These are phyloP conservation scores for Corylus heterophylla DNA, from an alignment of 306 rosid genomes.

Conservation along the genomic window DNA sequence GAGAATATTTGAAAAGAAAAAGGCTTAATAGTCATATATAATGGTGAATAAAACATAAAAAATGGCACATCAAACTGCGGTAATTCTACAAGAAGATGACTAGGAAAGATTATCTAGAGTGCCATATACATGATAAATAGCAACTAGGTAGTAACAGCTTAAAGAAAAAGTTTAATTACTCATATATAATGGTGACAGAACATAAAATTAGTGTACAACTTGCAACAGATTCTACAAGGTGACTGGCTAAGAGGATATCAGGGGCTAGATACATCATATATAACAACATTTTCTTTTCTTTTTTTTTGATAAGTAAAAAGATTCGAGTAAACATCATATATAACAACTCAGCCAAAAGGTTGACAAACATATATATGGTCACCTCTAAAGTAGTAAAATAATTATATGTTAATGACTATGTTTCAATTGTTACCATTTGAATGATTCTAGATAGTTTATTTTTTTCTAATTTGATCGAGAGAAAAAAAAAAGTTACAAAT, in stretches of 20 bases:
- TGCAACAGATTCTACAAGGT: not conserved
- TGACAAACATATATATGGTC: not conserved
- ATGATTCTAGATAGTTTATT: not conserved
- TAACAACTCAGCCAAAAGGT: not conserved
- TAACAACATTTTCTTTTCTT: not conserved
- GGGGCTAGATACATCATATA: not conserved
- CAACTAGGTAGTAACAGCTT: not conserved
- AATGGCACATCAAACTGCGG: not conserved
- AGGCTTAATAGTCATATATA: conserved; percentile 14
- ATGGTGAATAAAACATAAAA: not conserved
- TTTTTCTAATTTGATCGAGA: not conserved
- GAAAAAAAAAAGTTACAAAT: not conserved
- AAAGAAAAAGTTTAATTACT: not conserved
- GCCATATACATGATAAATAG: not conserved
- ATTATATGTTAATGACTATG: not conserved
- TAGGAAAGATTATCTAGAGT: not conserved
- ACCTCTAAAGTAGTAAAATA: not conserved
- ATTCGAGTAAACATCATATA: not conserved
- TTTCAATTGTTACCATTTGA: not conserved
- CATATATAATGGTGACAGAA: not conserved
- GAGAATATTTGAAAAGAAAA: conserved; percentile 26
- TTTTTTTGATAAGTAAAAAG: no score
- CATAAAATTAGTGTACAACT: not conserved
- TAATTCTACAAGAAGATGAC: conserved; percentile 1
- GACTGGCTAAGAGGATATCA: not conserved